These are phyloP conservation scores for Phialocephala sp. DNA, from an alignment of 2,329 filamentous ascomycete genomes.

Conservation along the genomic window DNA sequence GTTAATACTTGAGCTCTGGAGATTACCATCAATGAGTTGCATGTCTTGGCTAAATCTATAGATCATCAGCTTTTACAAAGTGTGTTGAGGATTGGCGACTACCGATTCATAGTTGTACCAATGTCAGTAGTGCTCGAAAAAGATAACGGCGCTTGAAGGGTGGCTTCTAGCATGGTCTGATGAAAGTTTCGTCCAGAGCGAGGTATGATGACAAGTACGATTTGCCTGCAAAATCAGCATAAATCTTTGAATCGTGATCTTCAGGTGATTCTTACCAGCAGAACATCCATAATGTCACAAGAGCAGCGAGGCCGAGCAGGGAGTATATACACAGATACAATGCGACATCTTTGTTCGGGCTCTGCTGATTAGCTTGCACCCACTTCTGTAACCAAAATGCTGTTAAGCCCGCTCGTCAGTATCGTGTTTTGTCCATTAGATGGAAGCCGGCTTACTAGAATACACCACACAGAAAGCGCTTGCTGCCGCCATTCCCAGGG, in stretches of 20 bases:
- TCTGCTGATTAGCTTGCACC: background rate
- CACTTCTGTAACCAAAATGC: background rate
- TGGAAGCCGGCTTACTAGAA: background rate
- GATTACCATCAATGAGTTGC: slow-evolving; percentile 11
- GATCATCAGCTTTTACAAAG: background rate
- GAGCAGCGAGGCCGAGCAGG: background rate
- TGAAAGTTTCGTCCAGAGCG: background rate
- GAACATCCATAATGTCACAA: background rate
- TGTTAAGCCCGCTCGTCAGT: background rate
- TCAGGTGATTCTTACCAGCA: background rate
- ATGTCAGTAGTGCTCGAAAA: slow-evolving; percentile 16
- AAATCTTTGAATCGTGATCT: background rate
- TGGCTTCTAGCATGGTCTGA: background rate
- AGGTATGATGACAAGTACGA: background rate
- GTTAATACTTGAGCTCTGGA: background rate
- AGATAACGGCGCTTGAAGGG: slow-evolving; percentile 9
- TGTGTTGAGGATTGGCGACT: background rate
- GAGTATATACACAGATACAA: background rate
- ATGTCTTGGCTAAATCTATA: slow-evolving; percentile 23
- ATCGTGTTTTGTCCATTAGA: background rate
- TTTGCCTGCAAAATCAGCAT: background rate
- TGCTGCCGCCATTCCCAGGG: background rate
- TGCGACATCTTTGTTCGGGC: background rate
- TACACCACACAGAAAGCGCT: background rate
- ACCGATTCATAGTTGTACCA: slow-evolving; percentile 5